Conservation (phyloP, 495 filamentous ascomycete genomes). For the Achaetomiella virescens region DNA sequence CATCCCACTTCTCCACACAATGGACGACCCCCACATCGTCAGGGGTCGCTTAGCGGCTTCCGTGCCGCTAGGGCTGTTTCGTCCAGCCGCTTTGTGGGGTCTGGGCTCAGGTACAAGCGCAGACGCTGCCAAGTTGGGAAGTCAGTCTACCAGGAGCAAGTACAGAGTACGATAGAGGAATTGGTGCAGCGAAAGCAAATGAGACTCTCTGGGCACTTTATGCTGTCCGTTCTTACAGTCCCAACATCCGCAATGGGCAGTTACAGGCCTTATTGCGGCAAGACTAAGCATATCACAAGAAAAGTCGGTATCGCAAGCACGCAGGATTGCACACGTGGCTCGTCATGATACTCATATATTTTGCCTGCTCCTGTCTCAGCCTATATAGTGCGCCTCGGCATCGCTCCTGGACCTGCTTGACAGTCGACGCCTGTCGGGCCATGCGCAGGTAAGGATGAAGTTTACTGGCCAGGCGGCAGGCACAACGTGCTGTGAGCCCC, state of each 20-base stretch:
- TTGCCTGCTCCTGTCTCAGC: slow-evolving; percentile 17
- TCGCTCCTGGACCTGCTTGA: slow-evolving; percentile 20
- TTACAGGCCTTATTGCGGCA: no score
- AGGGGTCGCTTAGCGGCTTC: slow-evolving; percentile 7
- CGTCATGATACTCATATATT: slow-evolving; percentile 28
- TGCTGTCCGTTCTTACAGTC: no score
- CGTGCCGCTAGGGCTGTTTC: not conserved
- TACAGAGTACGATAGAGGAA: no score
- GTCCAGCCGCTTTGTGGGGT: not conserved
- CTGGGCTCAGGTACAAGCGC: not conserved
- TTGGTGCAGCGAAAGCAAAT: no score
- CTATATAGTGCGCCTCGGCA: slow-evolving; percentile 20
- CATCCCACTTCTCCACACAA: not conserved
- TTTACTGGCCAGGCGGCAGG: not conserved
- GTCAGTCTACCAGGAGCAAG: no score
- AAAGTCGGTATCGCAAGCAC: no score
- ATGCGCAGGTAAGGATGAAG: not conserved
- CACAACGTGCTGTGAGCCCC: not conserved
- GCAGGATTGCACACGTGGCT: no score
- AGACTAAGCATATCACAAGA: no score
- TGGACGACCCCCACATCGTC: not conserved
- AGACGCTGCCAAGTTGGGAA: not conserved
- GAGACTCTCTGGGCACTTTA: no score
- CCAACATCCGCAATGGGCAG: no score
- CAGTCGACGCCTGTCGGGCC: slow-evolving; percentile 4